Base-by-base conservation (phyloP, 2,329 filamentous ascomycete species). In the Sordariomycetes sp. region DNA sequence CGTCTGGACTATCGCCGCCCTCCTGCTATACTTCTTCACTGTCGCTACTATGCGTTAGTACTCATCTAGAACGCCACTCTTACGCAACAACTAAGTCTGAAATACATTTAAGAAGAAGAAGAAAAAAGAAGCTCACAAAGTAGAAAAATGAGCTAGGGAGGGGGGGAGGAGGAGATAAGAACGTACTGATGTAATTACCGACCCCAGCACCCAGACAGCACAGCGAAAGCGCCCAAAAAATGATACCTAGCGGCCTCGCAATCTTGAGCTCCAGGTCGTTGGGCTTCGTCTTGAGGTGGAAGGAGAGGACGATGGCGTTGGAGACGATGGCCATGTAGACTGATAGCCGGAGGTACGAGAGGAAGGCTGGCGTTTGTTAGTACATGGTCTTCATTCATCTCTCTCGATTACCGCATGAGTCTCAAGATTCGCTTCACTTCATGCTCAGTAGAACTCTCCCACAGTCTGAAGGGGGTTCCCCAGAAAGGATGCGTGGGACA, bases 251-350 rank as follows among this genome's bases (percentile, higher is more conserved):
- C 0, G 94, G 94, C 60, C 87, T 77, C 0, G 94, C 86, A 70
- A 96, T 84, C 51, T 80, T 81, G 59, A 82, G 75, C 73, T 99
- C 94, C 15, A 89, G 69, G 0, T 74, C 66, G 0, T 83, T 81
- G 0, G 94, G 89, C 64, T 84, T 72, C 20, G 76, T 76, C 66
- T 90, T 91, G 54, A 99, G 78, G 66, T 99, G 92, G 69, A 99
- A 99, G 15, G 89, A 95, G 55, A 96, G 78, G 10, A 95, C 84
- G 62, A 99, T 96, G 55, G 94, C 92, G 35, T 95, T 81, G 32
- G 89, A 83, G 10, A 97, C 90, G 55, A 99, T 77, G 62, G 90
- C 84, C 80, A 97, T 91, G 73, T 96, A 96, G 64, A 96, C 82
- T 35, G 88, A 85, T 2, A 97, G 80, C 3, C 91, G 85, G 22